Evolutionary conservation across 768 basidiomycete genomes (phyloP), one percentile per base, ranked within the genome.

Genomic region (Termitomyces sp.): DNA sequence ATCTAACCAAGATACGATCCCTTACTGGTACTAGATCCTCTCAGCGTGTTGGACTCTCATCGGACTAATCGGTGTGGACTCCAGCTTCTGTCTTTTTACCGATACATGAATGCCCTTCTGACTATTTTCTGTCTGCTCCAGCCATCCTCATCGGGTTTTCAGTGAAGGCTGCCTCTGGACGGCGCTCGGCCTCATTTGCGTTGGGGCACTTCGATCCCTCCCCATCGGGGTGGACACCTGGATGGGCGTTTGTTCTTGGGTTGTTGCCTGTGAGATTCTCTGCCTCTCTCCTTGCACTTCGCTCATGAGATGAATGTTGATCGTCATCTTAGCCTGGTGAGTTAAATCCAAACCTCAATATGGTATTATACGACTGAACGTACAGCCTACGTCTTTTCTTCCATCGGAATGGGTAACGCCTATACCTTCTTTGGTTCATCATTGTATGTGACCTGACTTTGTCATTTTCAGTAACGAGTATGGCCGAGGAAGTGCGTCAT

Each of bases 201-300:
- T 75, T 89, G 3, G 79, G 79, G 13, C 77, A 82, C 60, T 89
- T 87, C 57, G 81, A 88, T 67, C 74, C 83, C 0, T 81, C 86
- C n/a, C 70, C 75, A 20, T 84, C 87, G 0, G 88, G 88, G 8
- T 89, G 87, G 87, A 79, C 79, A 2, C 78, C 84, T 13, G 88
- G 84, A 38, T 89, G 86, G 86, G 78, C 86, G 0, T 89, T 88
- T 68, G 88, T 88, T 69, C 83, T 88, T 38, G 87, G 87, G 32
- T 66, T 87, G 32, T 75, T 85, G 28, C 84, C 82, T 45, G 84
- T 85, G 73, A 61, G 79, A 57, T 28, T 49, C 1, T 13, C 18
- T 18, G 16, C 44, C 1, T 36, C 9, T 24, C 11, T n/a, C 15
- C 11, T 49, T 20, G 38, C 12, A 16, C 9, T 57, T 24, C 35